Base-by-base conservation (phyloP, 352 stramenopile species). In the Globisporangium polare region DNA sequence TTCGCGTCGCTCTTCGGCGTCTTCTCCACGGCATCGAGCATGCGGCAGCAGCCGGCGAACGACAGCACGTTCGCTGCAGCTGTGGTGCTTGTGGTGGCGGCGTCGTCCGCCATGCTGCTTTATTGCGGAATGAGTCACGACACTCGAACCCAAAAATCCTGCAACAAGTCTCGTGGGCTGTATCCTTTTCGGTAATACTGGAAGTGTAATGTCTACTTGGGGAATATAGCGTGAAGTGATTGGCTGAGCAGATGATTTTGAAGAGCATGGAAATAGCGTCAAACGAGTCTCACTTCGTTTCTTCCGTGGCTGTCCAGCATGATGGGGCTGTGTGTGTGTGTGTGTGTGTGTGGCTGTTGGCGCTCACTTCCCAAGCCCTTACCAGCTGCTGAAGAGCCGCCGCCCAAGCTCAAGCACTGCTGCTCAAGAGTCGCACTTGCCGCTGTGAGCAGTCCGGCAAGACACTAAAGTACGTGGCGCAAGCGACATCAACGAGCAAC, bases 1-100 rank as follows among this genome's bases (percentile, higher is more conserved):
- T 94, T 95, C 49, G 68, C 74, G 18, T 95, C 86, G 55, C 68
- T 83, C 61, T 91, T 89, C 18, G 74, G 78, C 20, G 83, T 92
- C 62, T 71, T 71, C 65, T 92, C 84, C 5, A 91, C 74, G 15
- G 67, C 62, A 58, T 92, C 81, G 8, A 95, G 72, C 62, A 92
- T 79, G 53, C 67, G 76, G 67, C 86, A 95, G 52, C 88, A 85
- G 46, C 70, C 79, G 18, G 66, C 79, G 63, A 95, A 95, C 22
- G 83, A 89, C 57, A 93, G 68, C 39, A 42, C 63, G 24, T 66
- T 18, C 9, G 29, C 50, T 33, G 29, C 29, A 20, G 29, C 10
- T 17, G 29, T 29, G 17, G 10, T 17, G 3, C 8, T n/a, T 1
- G 33, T 33, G 37, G 1, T 13, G 31, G 3, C 15, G 46, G 26